phyloP scores from a whole-genome alignment of 306 rosid species.

The Cucumis cinereus region DNA sequence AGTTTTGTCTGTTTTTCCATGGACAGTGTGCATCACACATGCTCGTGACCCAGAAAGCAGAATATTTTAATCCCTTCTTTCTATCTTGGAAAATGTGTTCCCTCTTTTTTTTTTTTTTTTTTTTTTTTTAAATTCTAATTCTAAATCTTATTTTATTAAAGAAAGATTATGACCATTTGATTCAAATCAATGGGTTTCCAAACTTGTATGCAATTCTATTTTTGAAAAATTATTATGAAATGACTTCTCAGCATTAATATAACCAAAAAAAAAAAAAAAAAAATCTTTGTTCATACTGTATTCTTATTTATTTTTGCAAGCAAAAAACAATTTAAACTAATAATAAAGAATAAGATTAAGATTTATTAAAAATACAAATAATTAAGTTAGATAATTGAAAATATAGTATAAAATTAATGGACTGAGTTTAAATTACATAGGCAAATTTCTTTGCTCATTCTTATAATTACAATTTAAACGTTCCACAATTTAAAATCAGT shows the following conservation, averaged over 20 bases:
- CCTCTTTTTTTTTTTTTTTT: background rate
- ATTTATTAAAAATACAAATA: no score
- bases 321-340: no score
- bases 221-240: background rate
- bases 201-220: background rate
- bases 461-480: no score
- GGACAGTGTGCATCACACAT: conserved; percentile 50
- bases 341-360: no score
- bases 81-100: conserved; percentile 35
- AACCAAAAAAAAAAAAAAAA: no score
- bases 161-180: background rate
- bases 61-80: conserved; percentile 9
- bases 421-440: no score
- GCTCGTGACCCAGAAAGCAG: conserved; percentile 27
- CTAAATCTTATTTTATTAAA: background rate
- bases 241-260: background rate
- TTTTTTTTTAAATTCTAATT: background rate
- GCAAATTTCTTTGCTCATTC: no score
- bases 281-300: no score
- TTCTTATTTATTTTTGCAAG: no score
- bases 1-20: conserved; percentile 22
- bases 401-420: no score
- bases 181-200: background rate
- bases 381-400: no score
- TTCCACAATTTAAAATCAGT: no score